phyloP scores from a whole-genome alignment of 1,284 basidiomycete genomes.

The Bondarzewia mesenterica region DNA sequence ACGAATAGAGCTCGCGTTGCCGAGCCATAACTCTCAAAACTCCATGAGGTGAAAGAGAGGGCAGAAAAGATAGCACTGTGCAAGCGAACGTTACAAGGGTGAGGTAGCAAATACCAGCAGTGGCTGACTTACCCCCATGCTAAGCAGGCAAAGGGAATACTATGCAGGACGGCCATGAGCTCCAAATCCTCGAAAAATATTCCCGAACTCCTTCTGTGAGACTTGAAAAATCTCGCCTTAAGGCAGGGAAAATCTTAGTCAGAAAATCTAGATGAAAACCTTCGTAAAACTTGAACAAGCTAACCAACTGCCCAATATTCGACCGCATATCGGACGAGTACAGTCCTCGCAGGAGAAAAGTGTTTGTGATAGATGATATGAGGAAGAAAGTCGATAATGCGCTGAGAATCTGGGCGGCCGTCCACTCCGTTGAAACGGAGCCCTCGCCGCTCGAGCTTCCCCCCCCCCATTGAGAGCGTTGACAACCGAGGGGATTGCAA shows the following conservation, averaged over 20 bases:
- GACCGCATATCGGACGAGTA: neutral
- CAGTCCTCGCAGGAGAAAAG: neutral
- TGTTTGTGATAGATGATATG: neutral
- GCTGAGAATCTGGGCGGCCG: neutral
- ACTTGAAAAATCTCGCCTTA: neutral
- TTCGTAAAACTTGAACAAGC: neutral
- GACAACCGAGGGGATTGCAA: slow-evolving; percentile 5
- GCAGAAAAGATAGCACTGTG: neutral
- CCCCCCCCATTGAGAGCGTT: slow-evolving; percentile 1
- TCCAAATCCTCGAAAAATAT: neutral
- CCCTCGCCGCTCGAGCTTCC: neutral
- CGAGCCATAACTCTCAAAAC: neutral
- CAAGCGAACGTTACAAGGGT: neutral
- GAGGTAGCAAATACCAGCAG: neutral
- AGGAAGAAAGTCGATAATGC: neutral
- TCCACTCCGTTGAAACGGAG: neutral
- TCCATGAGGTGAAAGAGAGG: neutral
- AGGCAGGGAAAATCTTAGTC: neutral
- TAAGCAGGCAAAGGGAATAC: neutral
- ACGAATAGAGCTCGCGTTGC: neutral
- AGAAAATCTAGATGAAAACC: neutral
- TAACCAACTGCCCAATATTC: neutral
- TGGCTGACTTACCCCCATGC: neutral
- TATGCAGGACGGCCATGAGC: neutral
- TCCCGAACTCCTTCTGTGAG: neutral